Evolutionary conservation across 768 basidiomycete species (phyloP), one percentile per base, ranked within the genome.

Genomic region (Lyophyllum semitale): DNA sequence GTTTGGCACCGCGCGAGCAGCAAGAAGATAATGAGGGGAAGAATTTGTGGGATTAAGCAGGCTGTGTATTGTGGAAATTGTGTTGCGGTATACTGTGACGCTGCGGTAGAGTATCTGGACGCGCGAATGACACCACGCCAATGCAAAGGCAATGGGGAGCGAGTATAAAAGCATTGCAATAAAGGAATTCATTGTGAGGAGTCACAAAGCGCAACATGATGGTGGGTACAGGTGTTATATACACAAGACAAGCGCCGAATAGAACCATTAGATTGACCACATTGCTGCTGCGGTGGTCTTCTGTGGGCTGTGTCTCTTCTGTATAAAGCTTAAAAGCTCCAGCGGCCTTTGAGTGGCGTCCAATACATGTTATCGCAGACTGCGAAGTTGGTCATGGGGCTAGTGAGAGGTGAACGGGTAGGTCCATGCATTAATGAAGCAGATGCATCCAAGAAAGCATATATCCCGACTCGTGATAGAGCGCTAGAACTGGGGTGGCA

Each of bases 1-100:
- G 44, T 79, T 79, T 3, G 78, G 64, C 3, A 59, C 30, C 0
- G 77, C 72, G 2, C 78, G 70, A 11, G 71, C 66, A 3, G 25
- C 25, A 1, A 78, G 63, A 17, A 71, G 62, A 1, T 63, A 57
- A 9, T 20, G 18, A 11, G 29, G 20, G 15, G 50, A 53, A 13
- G 46, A 30, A n/a, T 51, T 40, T 4, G 55, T 58, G 5, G 65
- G 66, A 40, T 41, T 51, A 0, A 68, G 53, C 9, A 60, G 13
- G 4, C 9, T 12, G 0, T 51, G 33, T 8, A 65, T 12, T 11
- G 50, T 38, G 13, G 41, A 7, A 2, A 53, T 41, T 0, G 54
- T 49, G 2, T 20, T 49, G 2, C 22, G 43, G 27, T 52, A 55
- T 1, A 55, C 41, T 7, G 15, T 37, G 8, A 33, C n/a, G 20